Evolutionary conservation across 179 eudicot species (phyloP).

Genomic region (Actinidia polygama): DNA sequence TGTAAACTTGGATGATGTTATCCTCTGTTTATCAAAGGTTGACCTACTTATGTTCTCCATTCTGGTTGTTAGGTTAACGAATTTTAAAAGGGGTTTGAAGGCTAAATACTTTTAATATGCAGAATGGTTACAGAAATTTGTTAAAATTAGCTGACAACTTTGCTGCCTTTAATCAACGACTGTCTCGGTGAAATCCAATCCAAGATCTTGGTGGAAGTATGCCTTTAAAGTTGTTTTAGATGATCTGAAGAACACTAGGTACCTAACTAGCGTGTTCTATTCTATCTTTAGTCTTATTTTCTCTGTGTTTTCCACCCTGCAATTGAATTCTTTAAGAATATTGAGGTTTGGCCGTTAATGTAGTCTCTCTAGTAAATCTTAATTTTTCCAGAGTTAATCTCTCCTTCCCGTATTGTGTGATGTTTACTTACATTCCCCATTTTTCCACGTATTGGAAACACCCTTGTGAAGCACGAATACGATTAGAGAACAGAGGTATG

Average conservation of each 20-base stretch:
- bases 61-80: neutral
- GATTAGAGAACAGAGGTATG: no score
- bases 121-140: conserved; percentile 88
- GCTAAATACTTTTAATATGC: conserved; percentile 25
- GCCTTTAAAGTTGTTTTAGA: conserved; percentile 74
- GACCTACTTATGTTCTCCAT: conserved; percentile 24
- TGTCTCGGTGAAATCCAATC: conserved; percentile 76
- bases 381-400: no score
- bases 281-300: neutral
- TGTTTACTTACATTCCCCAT: no score
- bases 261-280: conserved; percentile 11
- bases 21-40: conserved; percentile 90
- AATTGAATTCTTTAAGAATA: no score
- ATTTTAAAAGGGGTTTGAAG: conserved; percentile 6
- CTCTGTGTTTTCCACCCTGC: no score
- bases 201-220: conserved; percentile 95
- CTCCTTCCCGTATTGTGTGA: no score
- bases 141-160: conserved; percentile 91
- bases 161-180: conserved; percentile 89
- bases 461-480: no score
- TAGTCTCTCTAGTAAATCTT: no score
- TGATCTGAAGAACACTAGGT: conserved; percentile 90
- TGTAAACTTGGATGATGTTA: conserved; percentile 92
- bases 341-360: no score
- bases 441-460: no score